Percentiles rank a stretch among this genome's conserved stretches.
Evolutionary conservation across 2,329 filamentous ascomycete species (phyloP).

Genomic region (Fusarium sp.): DNA sequence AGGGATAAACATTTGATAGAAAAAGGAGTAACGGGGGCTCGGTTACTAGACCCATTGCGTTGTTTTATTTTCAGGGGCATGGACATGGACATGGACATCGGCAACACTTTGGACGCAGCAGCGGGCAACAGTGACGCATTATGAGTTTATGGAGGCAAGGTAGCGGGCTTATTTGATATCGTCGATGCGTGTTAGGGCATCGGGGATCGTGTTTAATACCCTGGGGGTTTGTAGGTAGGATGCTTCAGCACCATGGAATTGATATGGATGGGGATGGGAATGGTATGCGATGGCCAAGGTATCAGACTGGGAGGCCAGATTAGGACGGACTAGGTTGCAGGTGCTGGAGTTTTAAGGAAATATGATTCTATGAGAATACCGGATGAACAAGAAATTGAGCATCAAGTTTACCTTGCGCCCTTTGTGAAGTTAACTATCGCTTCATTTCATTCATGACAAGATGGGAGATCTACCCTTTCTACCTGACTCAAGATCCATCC

Average conservation of each 20-base stretch:
- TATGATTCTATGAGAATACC: neutral
- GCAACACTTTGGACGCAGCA: slow-evolving; percentile 17
- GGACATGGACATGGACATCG: neutral
- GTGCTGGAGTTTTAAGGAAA: slow-evolving; percentile 16
- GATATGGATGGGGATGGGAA: neutral
- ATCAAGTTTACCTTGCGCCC: neutral
- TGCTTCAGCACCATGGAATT: neutral
- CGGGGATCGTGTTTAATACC: slow-evolving; percentile 32
- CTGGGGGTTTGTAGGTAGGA: neutral
- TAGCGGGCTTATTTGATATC: slow-evolving; percentile 18
- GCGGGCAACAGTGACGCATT: slow-evolving; percentile 26
- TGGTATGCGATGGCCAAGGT: neutral
- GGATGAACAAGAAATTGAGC: neutral
- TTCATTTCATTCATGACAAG: slow-evolving; percentile 18
- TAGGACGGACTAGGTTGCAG: neutral
- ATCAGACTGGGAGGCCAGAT: neutral
- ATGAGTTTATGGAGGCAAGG: slow-evolving; percentile 23
- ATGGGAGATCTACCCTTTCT: slow-evolving; percentile 27
- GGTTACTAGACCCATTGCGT: slow-evolving; percentile 23
- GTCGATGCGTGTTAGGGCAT: slow-evolving; percentile 24
- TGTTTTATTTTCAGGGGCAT: slow-evolving; percentile 18
- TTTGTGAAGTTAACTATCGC: neutral
- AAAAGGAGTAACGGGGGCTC: slow-evolving; percentile 30
- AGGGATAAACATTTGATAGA: slow-evolving; percentile 33
- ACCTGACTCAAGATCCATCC: neutral